These are phyloP conservation scores for Phytopythium helicoides DNA, from an alignment of 352 stramenopile genomes.

Conservation along the genomic window DNA sequence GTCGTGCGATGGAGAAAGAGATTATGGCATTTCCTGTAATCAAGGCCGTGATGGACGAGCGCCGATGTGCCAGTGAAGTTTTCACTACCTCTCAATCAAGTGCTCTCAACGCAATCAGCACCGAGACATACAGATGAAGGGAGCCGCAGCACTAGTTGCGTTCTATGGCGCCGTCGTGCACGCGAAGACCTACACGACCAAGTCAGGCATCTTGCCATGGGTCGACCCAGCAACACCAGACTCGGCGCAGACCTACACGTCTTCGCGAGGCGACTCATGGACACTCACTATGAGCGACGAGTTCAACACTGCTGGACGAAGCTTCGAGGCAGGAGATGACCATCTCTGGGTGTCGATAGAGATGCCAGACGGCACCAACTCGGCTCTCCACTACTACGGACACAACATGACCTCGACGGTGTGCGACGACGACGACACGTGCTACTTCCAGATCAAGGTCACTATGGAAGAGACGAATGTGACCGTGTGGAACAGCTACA, in stretches of 20 bases:
- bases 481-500: conserved; percentile 63
- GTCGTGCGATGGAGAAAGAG: too few relatives aligned
- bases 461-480: conserved; percentile 38
- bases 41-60: too few relatives aligned
- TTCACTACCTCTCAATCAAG: too few relatives aligned
- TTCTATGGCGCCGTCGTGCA: too few relatives aligned
- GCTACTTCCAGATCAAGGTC: conserved; percentile 67
- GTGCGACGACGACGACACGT: conserved; percentile 44
- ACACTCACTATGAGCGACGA: conserved; percentile 78
- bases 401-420: conserved; percentile 69
- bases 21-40: too few relatives aligned
- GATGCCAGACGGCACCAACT: conserved; percentile 72
- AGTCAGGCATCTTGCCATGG: conserved; percentile 58
- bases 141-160: too few relatives aligned
- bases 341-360: conserved; percentile 91
- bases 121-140: conserved; percentile 11
- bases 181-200: conserved; percentile 36
- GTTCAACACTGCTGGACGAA: conserved; percentile 64
- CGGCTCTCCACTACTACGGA: conserved; percentile 62
- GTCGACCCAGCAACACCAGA: conserved; percentile 56
- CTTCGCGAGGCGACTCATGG: conserved; percentile 51
- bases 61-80: too few relatives aligned
- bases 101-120: conserved; percentile 11
- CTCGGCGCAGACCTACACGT: conserved; percentile 36
- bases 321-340: conserved; percentile 91